Conservation (phyloP, 305 asterid species). For the Lippia alba region DNA sequence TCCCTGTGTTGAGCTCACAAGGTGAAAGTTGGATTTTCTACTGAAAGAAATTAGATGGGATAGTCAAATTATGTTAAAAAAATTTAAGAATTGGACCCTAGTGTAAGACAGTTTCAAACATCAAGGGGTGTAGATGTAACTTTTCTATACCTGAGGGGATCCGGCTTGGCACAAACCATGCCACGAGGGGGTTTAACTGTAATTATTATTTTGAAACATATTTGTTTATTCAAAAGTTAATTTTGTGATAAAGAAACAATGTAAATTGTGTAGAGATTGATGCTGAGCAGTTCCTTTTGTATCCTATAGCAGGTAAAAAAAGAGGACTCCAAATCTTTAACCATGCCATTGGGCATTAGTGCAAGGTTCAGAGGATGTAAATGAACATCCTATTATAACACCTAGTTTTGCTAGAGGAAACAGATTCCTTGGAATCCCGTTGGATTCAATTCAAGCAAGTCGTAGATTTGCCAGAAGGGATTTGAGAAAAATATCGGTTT, state of each 20-base stretch:
- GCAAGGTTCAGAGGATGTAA: slow-evolving; percentile 56
- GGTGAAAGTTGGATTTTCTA: too few species aligned
- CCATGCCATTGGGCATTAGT: slow-evolving; percentile 46
- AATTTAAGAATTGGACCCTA: too few species aligned
- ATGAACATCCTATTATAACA: slow-evolving; percentile 56
- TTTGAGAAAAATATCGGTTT: slow-evolving; percentile 35
- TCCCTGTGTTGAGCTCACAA: too few species aligned
- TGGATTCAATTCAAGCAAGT: slow-evolving; percentile 75
- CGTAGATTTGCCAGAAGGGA: slow-evolving; percentile 60
- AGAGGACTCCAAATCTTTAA: slow-evolving; percentile 50
- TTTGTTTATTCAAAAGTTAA: neutral
- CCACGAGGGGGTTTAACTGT: too few species aligned
- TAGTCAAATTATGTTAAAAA: too few species aligned
- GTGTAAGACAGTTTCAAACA: neutral
- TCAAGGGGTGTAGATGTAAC: neutral
- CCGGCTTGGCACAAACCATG: too few species aligned
- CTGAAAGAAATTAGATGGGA: too few species aligned
- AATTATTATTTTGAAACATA: neutral
- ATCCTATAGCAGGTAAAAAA: slow-evolving; percentile 43
- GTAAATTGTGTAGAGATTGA: neutral
- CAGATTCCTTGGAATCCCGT: slow-evolving; percentile 60
- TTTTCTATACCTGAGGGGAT: too few species aligned
- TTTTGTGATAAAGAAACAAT: neutral
- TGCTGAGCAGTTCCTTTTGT: slow-evolving; percentile 6
- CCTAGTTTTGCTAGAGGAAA: slow-evolving; percentile 61